Evolutionary conservation across 129 eudicot genomes (phyloP), one percentile per base, ranked within the genome.

Genomic region (Cynara cardunculus): DNA sequence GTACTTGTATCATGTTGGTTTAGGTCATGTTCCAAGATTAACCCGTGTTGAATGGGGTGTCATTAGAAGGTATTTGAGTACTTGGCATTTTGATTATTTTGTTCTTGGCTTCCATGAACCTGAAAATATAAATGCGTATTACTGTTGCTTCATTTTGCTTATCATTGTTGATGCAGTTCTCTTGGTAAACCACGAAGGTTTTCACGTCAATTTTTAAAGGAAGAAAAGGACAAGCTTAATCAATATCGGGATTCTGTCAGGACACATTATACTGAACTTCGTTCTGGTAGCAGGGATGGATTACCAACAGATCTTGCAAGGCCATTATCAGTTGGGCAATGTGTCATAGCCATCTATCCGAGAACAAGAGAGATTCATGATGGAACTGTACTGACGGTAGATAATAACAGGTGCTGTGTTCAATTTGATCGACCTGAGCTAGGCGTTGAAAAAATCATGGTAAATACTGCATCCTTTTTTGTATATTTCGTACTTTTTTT

Each of bases 21-120:
- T 95, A 84, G 99, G 99, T 59, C 99, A 95, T 84, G 94, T 95
- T 76, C 99, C 97, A 39, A 95, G 96, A 85, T 85, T 95, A 81
- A 92, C 97, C 61, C 99, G 97, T 76, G 97, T 92, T 73, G 99
- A 95, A 79, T 95, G 99, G 99, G 94, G 96, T 84, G 99, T 95
- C 87, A 92, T 95, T 76, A 84, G 97, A 88, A 92, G 97, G 99
- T 95, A 82, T 69, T 12, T 69, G 26, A 66, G 22, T 71, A 37
- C 74, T 49, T n/a, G 5, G n/a, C 19, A 75, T 84, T 18, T 18
- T 64, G 25, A 25, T 53, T 30, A 24, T 69, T 49, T 71, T 46
- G 26, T 69, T 56, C 62, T 75, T 67, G 21, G 78, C 49, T 8
- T 25, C 62, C 79, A 25, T 49, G 73, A 49, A 25, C 56, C 3